Evolutionary conservation across 1,284 basidiomycete genomes (phyloP), one percentile per base, ranked within the genome.

Genomic region (Fistulina hepatica): DNA sequence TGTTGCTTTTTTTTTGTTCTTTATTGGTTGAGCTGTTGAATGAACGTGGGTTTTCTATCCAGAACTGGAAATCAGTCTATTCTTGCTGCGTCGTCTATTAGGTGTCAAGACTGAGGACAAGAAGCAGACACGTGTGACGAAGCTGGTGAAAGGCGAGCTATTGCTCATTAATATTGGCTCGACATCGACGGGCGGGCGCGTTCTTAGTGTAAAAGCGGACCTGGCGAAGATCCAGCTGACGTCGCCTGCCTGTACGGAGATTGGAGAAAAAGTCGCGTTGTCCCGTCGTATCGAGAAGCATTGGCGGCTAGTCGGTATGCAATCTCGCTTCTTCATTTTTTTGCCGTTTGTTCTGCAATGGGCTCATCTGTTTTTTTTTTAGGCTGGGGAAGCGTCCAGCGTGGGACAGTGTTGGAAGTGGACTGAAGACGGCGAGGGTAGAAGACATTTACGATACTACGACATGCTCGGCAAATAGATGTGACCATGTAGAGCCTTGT

Each of bases 21-120:
- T 10, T 34, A 6, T 16, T 38, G 9, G 15, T 11, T 21, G n/a
- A 13, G n/a, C 36, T 35, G 11, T 26, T 27, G 5, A 28, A 40
- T 5, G 12, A 11, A n/a, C 16, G 7, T 21, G n/a, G n/a, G n/a
- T n/a, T n/a, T n/a, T n/a, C n/a, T 20, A 11, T 41, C 6, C 44
- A 85, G 84, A 86, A 58, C 70, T 94, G 35, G 90, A 94, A 61
- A 92, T 93, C 59, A 86, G 78, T 54, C 64, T 93, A 48, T 95
- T 94, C 79, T 68, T 95, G 33, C 80, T 95, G 33, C 85, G 95
- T 46, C 78, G 95, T 47, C 64, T 98, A 44, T 75, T 98, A n/a
- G 94, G 94, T 61, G 95, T 97, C 49, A 93, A 94, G 62, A 91
- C 89, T 20, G 93, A 97, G 60, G 94, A 97, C 65, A 94, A 93